Conservation (phyloP, 306 rosid genomes). For the Trifolium fragiferum region DNA sequence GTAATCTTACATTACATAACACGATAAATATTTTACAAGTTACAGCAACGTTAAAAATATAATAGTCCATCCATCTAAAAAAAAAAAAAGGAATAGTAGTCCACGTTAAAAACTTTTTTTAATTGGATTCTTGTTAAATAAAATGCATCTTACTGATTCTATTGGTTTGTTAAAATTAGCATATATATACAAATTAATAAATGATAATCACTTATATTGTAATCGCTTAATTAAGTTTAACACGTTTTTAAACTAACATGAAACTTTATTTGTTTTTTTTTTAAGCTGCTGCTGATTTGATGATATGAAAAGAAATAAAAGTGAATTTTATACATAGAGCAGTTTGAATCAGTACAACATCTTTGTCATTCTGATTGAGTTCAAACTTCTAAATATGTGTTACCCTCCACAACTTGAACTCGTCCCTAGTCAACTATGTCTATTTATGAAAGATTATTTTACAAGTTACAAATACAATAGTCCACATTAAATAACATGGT, state of each 20-base stretch:
- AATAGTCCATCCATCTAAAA: too few relatives aligned
- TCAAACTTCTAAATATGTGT: conserved; percentile 32
- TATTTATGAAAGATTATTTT: conserved; percentile 30
- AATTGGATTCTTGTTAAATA: too few relatives aligned
- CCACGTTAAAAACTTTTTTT: too few relatives aligned
- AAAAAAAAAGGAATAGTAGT: too few relatives aligned
- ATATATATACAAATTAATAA: too few relatives aligned
- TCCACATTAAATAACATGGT: conserved; percentile 13
- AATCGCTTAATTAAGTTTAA: too few relatives aligned
- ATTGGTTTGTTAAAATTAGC: too few relatives aligned
- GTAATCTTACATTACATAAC: too few relatives aligned
- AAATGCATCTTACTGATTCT: too few relatives aligned
- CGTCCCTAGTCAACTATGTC: conserved; percentile 25
- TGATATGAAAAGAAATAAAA: background rate
- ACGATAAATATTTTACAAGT: too few relatives aligned
- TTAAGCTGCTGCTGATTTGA: background rate
- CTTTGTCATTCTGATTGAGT: conserved; percentile 27
- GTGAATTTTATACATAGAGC: conserved; percentile 19
- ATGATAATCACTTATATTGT: too few relatives aligned
- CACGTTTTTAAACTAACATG: background rate
- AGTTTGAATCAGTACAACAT: conserved; percentile 25
- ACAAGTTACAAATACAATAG: conserved; percentile 36
- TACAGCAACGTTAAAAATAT: too few relatives aligned
- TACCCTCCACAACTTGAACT: conserved; percentile 29
- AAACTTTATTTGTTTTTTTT: background rate